Conservation (phyloP, 106 monocot genomes). For the Hemerocallis citrina region DNA sequence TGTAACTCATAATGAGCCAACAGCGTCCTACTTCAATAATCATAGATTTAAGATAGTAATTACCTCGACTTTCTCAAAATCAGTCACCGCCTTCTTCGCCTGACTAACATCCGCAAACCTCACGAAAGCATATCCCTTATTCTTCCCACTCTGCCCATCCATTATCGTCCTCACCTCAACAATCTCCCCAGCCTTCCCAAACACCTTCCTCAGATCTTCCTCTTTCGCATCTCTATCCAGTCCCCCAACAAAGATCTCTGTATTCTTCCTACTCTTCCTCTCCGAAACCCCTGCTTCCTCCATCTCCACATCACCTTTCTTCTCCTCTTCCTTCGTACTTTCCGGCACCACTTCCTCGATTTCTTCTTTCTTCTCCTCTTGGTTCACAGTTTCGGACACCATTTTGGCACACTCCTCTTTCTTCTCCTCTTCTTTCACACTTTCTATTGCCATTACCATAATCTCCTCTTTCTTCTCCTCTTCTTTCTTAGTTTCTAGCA, state of each 20-base stretch:
- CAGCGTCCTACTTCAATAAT: too few relatives aligned
- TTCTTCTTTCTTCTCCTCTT: slow-evolving; percentile 2
- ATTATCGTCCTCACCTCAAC: slow-evolving; percentile 76
- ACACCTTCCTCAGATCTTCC: slow-evolving; percentile 72
- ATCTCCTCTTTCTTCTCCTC: too few relatives aligned
- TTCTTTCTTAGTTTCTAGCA: too few relatives aligned
- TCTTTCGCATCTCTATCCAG: slow-evolving; percentile 69
- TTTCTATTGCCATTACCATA: too few relatives aligned
- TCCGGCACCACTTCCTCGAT: neutral
- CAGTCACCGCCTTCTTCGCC: slow-evolving; percentile 65
- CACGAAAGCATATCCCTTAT: slow-evolving; percentile 81
- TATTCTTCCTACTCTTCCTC: slow-evolving; percentile 50
- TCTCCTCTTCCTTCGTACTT: slow-evolving; percentile 23
- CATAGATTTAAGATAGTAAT: neutral
- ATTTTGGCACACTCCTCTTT: too few relatives aligned
- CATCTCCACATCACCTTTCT: slow-evolving; percentile 1
- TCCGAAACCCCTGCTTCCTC: slow-evolving; percentile 38
- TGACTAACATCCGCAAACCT: slow-evolving; percentile 49
- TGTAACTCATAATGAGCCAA: too few relatives aligned
- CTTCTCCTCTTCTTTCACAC: too few relatives aligned
- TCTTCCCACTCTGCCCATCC: slow-evolving; percentile 59
- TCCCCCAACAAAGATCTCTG: slow-evolving; percentile 84
- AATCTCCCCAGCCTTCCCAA: slow-evolving; percentile 62
- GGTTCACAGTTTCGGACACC: too few relatives aligned
- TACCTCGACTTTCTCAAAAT: slow-evolving; percentile 85